Percentiles rank a stretch among this genome's conserved stretches.
These are phyloP conservation scores for Exobasidium rhododendri DNA, from an alignment of 1,284 basidiomycete species.

Conservation along the genomic window DNA sequence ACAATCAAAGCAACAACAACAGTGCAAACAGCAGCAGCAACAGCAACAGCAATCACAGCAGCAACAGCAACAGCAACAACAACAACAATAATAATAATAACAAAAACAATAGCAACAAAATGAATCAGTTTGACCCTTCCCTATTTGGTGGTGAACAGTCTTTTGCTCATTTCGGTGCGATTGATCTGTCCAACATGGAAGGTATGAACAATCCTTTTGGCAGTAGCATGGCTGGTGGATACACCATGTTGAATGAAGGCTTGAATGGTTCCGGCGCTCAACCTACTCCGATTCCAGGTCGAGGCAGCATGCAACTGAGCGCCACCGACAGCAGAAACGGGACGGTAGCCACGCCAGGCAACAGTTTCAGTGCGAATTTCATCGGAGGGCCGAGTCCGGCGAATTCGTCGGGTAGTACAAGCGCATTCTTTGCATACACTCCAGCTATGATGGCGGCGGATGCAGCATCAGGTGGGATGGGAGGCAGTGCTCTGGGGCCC, in stretches of 20 bases:
- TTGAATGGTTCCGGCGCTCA: slow-evolving; percentile 13
- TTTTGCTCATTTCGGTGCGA: background rate
- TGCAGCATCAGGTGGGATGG: slow-evolving; percentile 10
- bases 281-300: slow-evolving; percentile 12
- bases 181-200: slow-evolving; percentile 8
- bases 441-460: slow-evolving; percentile 24
- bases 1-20: too few relatives aligned
- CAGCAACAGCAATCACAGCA: background rate
- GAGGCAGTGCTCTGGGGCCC: slow-evolving; percentile 23
- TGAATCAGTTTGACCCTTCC: slow-evolving; percentile 5
- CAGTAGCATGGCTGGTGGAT: slow-evolving; percentile 37
- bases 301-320: background rate
- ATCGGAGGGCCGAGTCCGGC: slow-evolving; percentile 22
- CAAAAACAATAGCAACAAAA: slow-evolving; percentile 11
- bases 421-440: slow-evolving; percentile 34
- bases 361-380: slow-evolving; percentile 12
- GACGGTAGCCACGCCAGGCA: slow-evolving; percentile 13
- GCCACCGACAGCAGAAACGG: slow-evolving; percentile 11
- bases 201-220: slow-evolving; percentile 35
- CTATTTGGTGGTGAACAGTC: background rate
- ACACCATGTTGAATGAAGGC: slow-evolving; percentile 33
- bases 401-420: slow-evolving; percentile 36
- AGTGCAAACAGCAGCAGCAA: slow-evolving; percentile 19
- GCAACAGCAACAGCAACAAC: slow-evolving; percentile 16
- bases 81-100: slow-evolving; percentile 14